Conservation (phyloP, 1,139 yeast genomes). For the Saccharomycopsis hybrid region DNA sequence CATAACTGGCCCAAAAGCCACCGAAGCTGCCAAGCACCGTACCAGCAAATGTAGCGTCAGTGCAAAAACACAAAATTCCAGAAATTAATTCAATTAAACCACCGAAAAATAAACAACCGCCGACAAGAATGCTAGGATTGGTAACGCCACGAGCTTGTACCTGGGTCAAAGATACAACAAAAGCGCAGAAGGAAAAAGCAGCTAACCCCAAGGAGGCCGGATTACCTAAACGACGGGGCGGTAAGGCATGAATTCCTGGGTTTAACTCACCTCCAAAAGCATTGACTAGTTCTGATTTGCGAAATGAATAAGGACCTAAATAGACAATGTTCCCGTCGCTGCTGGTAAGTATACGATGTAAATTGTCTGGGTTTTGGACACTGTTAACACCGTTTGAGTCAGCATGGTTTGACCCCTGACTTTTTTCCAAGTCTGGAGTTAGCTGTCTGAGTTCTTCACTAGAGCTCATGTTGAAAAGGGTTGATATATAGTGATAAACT, state of each 20-base stretch:
- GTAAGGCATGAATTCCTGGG: conserved; percentile 43
- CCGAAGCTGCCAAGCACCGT: conserved; percentile 66
- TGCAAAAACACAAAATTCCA: conserved; percentile 58
- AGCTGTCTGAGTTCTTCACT: conserved; percentile 10
- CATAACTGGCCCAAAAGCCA: conserved; percentile 68
- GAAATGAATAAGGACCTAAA: conserved; percentile 57
- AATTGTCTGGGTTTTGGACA: background rate
- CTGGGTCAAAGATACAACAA: conserved; percentile 39
- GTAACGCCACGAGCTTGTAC: conserved; percentile 49
- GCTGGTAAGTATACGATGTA: conserved; percentile 23
- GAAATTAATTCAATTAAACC: conserved; percentile 60
- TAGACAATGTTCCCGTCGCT: conserved; percentile 32
- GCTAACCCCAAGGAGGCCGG: conserved; percentile 59
- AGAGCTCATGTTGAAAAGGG: conserved; percentile 8
- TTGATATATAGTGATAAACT: background rate
- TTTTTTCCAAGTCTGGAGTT: conserved; percentile 20
- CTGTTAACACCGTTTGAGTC: background rate
- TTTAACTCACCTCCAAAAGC: conserved; percentile 57
- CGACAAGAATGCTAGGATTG: conserved; percentile 41
- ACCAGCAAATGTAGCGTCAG: conserved; percentile 61
- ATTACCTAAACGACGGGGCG: conserved; percentile 37
- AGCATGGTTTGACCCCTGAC: background rate
- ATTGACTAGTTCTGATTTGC: conserved; percentile 44
- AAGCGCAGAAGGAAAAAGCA: conserved; percentile 47
- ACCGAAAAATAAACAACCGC: conserved; percentile 51